Base-by-base conservation (phyloP, 495 filamentous ascomycete species). In the Mytilinidion resinicola region DNA sequence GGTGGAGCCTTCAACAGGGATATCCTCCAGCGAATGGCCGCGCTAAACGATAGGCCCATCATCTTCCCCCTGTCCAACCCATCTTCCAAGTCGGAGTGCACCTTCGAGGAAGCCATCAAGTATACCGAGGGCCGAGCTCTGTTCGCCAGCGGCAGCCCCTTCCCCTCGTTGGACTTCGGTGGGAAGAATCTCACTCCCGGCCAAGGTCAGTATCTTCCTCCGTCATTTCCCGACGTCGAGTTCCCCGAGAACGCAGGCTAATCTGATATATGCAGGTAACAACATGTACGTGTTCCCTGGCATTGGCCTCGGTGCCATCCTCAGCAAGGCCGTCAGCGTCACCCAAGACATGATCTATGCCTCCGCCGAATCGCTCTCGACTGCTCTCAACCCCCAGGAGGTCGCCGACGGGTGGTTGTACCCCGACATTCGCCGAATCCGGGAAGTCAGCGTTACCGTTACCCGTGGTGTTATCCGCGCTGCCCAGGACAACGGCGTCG, bases 231-330 rank as follows among this genome's bases (percentile, higher is more conserved):
- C 30, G 12, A 34, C 25, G 39, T 48, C 14, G 9, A 3, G 21
- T 3, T 46, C 21, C 21, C 39, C 53, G 49, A 51, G 25, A n/a
- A 55, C 59, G 34, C 37, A 55, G 49, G 14, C 35, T 14, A 39
- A 57, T 41, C 35, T 36, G 42, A 56, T 37, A 4, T 39, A 12
- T 35, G 6, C 37, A 74, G 71, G 80, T 48, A 88, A 87, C 79
- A 95, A 95, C 76, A 87, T 88, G 77, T 98, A 96, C 65, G 90
- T 98, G 48, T 98, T 98, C 84, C 93, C 93, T 3, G 93, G 93
- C 67, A 91, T 98, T 60, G 93, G 93, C 37, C 83, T 97, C 35
- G 93, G 91, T 56, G 89, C 92, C 59, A 96, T 98, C 67, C 85
- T 98, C 39, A 85, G 84, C 77, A 92, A 96, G 77, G 80, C 89